Evolutionary conservation across 495 filamentous ascomycete genomes (phyloP).

Genomic region (Haplographium delicatum): DNA sequence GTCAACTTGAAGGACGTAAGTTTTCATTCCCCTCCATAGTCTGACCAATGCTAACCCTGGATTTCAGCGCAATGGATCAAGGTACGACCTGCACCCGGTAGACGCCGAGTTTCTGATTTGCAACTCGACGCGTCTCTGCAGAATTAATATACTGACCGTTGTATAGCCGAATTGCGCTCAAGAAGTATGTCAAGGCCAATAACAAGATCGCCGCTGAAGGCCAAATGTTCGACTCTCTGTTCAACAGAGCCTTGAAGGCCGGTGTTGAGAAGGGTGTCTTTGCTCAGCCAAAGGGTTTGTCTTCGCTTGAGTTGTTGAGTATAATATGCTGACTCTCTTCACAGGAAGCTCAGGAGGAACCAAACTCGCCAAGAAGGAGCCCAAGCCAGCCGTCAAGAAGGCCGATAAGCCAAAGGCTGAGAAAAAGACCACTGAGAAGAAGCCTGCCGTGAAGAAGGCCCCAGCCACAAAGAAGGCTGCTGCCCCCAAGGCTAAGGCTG

Average conservation of each 20-base stretch:
- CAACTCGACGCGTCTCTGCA: slow-evolving; percentile 19
- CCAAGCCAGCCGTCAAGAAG: slow-evolving; percentile 38
- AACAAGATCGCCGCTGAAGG: slow-evolving; percentile 74
- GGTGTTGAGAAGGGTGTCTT: slow-evolving; percentile 91
- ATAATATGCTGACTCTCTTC: neutral
- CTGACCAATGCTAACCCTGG: slow-evolving; percentile 15
- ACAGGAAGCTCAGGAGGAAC: slow-evolving; percentile 81
- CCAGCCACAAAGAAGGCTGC: slow-evolving; percentile 27
- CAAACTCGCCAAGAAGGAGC: slow-evolving; percentile 89
- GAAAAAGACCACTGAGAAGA: slow-evolving; percentile 34
- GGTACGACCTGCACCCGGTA: slow-evolving; percentile 44
- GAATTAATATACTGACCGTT: slow-evolving; percentile 1
- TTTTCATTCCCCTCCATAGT: slow-evolving; percentile 22
- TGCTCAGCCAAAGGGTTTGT: slow-evolving; percentile 90
- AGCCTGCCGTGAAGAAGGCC: slow-evolving; percentile 32
- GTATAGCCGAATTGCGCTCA: slow-evolving; percentile 83
- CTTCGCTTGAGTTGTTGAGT: slow-evolving; percentile 16
- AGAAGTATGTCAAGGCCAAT: slow-evolving; percentile 97
- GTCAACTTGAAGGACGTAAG: slow-evolving; percentile 48
- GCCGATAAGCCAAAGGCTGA: slow-evolving; percentile 30
- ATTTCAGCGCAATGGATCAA: slow-evolving; percentile 45
- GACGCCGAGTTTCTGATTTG: neutral
- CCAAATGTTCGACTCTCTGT: slow-evolving; percentile 77
- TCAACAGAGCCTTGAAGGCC: slow-evolving; percentile 86
- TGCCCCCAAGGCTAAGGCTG: slow-evolving; percentile 50